Base-by-base conservation (phyloP, 2,329 filamentous ascomycete species). In the Stemphylium vesicarium region DNA sequence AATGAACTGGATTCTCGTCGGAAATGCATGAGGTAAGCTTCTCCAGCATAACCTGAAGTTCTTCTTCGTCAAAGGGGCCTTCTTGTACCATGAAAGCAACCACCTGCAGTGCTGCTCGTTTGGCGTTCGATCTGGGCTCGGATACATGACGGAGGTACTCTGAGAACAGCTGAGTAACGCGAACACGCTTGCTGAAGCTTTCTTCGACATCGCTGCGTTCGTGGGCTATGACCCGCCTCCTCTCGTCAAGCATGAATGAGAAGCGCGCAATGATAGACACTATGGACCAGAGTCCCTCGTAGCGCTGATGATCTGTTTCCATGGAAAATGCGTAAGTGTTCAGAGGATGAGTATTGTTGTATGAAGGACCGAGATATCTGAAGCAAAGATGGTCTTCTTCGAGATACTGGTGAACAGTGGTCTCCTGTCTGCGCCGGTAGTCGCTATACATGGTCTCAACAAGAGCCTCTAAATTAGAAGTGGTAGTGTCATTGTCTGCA, bases 361-460 rank as follows among this genome's bases (percentile, higher is more conserved):
- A 42, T 35, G 64, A 80, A 75, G 48, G 64, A 53, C 60, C 80
- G 70, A 69, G 79, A 67, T 68, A 71, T 64, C 67, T 81, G 71
- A 63, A 79, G 63, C 40, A 81, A 69, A 97, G 71, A 65, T 97
- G 90, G 56, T 91, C 86, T n/a, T 96, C 77, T 60, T 92, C 89
- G 10, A 98, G 80, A 53, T 66, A 73, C 32, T 73, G 71, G 37
- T 69, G 66, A 18, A 64, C 62, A 22, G 67, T 66, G 15, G 59
- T 85, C 42, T 90, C 86, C 32, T 86, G 81, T 56, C 92, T 84
- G 60, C 82, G 87, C 4, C 85, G 81, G 74, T 98, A 98, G 66
- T 97, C 94, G 8, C 78, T 78, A 79, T 88, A 89, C n/a, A 99
- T 76, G 4, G 83, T 80, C 39, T 92, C 88, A 31, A 87, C 71